Conservation (phyloP, 441 rosid species). For the Pelargonium exstipulatum region DNA sequence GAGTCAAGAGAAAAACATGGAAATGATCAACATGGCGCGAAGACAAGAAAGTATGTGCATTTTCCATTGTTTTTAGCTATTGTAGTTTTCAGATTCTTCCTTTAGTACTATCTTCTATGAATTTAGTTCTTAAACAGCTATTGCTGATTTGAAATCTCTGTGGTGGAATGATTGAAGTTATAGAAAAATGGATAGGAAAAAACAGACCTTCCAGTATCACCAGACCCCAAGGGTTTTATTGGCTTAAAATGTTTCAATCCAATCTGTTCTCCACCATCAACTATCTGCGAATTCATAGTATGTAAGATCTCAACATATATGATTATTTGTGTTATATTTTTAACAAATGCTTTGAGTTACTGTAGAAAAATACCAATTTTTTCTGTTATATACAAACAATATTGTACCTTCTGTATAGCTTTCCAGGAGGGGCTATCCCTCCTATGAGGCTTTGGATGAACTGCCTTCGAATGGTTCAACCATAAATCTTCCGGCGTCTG, state of each 20-base stretch:
- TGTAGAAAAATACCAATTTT: neutral
- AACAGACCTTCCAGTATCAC: slow-evolving; percentile 91
- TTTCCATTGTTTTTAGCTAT: too few relatives aligned
- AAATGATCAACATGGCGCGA: neutral
- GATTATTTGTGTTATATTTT: neutral
- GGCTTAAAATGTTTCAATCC: slow-evolving; percentile 84
- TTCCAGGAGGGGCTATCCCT: slow-evolving; percentile 65
- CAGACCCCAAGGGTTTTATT: slow-evolving; percentile 84
- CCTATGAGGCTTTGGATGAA: slow-evolving; percentile 85
- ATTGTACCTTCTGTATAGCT: slow-evolving; percentile 71
- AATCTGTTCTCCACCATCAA: slow-evolving; percentile 62
- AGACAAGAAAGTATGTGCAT: neutral
- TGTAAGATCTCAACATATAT: neutral
- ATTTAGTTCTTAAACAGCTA: too few relatives aligned
- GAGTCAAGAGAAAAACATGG: neutral
- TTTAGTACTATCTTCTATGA: too few relatives aligned
- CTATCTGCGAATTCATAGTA: slow-evolving; percentile 35
- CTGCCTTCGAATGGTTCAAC: slow-evolving; percentile 79
- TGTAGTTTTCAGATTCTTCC: too few relatives aligned
- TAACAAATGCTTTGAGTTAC: neutral
- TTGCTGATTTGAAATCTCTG: too few relatives aligned
- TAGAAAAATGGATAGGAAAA: neutral
- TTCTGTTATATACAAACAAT: neutral
- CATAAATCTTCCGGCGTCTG: slow-evolving; percentile 96
- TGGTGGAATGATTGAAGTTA: too few relatives aligned